Conservation (phyloP, 768 basidiomycete species). For the Galerina sulciceps region DNA sequence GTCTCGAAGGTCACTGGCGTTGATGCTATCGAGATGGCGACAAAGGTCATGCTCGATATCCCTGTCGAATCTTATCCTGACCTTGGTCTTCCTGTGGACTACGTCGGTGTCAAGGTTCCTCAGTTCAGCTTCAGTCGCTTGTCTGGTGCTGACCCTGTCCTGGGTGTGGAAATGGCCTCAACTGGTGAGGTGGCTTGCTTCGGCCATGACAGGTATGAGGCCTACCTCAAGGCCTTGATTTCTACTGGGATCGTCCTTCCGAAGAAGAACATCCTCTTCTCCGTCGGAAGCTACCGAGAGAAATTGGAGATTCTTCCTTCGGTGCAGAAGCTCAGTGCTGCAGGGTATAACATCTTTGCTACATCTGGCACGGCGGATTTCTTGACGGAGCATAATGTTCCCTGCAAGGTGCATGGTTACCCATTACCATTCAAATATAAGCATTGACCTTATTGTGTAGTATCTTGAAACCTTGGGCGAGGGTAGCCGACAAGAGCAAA, state of each 20-base stretch:
- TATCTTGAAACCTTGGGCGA: slow-evolving; percentile 90
- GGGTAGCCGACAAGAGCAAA: slow-evolving; percentile 75
- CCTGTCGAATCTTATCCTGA: slow-evolving; percentile 93
- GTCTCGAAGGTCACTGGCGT: slow-evolving; percentile 98
- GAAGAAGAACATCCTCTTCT: slow-evolving; percentile 97
- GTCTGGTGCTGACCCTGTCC: slow-evolving; percentile 95
- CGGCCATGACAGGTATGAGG: slow-evolving; percentile 96
- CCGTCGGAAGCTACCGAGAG: slow-evolving; percentile 96
- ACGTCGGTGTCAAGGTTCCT: slow-evolving; percentile 99
- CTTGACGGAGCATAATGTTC: slow-evolving; percentile 93
- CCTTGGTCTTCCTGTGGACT: slow-evolving; percentile 83
- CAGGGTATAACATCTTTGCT: slow-evolving; percentile 96
- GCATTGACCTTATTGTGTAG: slow-evolving; percentile 35
- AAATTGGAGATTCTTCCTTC: slow-evolving; percentile 95
- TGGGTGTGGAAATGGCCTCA: slow-evolving; percentile 99
- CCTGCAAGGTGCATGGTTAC: slow-evolving; percentile 76
- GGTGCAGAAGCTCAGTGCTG: slow-evolving; percentile 91
- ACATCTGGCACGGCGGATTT: slow-evolving; percentile 98
- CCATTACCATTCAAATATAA: neutral
- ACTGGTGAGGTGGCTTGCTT: slow-evolving; percentile 99
- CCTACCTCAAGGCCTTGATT: slow-evolving; percentile 95
- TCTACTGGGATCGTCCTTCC: slow-evolving; percentile 95
- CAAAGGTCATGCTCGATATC: slow-evolving; percentile 95
- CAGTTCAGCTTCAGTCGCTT: slow-evolving; percentile 98
- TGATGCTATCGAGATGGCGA: slow-evolving; percentile 98